Base-by-base conservation (phyloP, 345 rosid species). In the Bruguiera parviflora region DNA sequence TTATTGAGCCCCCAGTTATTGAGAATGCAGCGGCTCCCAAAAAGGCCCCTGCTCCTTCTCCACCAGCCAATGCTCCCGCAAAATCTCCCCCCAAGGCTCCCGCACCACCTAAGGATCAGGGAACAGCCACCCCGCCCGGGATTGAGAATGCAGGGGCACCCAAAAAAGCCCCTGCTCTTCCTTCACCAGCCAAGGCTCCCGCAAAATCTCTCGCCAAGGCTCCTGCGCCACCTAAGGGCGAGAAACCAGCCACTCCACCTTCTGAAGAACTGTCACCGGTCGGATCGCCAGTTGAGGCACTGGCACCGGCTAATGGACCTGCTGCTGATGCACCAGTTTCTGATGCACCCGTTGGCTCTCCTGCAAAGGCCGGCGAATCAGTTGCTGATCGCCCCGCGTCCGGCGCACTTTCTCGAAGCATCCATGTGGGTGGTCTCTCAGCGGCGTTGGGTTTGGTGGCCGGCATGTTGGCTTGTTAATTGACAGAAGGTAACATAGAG, bases 1-100 rank as follows among this genome's bases (percentile, higher is more conserved):
- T 86, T 1, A 88, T 89, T 53, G 81, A 85, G 63, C 75, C 89
- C 37, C 85, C 96, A 22, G 89, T 88, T 20, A 64, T 83, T 18
- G 89, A 86, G 13, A 29, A 67, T 58, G 68, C 87, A 0, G 71
- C 81, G 32, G 61, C 84, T 32, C 88, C 89, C 8, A 75, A 53
- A 53, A 69, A 72, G 62, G 70, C 82, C 8, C 77, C 87, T 0
- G 47, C 86, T 18, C 81, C 84, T 22, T 28, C 58, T 20, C 10
- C 58, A 7, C 16, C 58, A 25, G 58, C 58, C 27, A 25, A 73
- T 58, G 75, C 79, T 32, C 81, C 87, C 0, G 35, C 84, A 11
- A 82, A 81, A 0, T 66, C 71, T 6, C 76, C 68, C 0, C 63
- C 71, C 4, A 78, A 71, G 11, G 66, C 82, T 0, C 71, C 71